These are phyloP conservation scores for Podospora pseudopauciseta DNA, from an alignment of 495 filamentous ascomycete genomes.

Conservation along the genomic window DNA sequence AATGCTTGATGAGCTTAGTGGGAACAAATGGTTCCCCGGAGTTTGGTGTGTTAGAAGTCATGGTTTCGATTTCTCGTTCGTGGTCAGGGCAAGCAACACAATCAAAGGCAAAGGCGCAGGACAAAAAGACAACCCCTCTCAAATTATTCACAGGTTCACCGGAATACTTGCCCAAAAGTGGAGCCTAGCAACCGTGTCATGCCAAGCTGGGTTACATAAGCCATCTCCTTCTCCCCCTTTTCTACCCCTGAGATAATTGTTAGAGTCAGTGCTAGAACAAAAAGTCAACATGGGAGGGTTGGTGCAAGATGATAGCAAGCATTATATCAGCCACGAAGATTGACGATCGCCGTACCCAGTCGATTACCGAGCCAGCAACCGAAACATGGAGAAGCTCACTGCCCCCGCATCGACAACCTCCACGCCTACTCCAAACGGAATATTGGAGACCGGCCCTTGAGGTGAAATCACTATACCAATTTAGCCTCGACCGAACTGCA, in stretches of 20 bases:
- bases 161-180: background rate
- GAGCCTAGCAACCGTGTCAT: background rate
- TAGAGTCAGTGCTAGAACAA: too few relatives aligned
- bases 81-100: background rate
- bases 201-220: background rate
- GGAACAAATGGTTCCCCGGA: background rate
- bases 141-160: background rate
- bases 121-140: background rate
- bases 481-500: background rate
- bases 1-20: slow-evolving; percentile 4
- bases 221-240: background rate
- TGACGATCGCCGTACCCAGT: too few relatives aligned
- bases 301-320: too few relatives aligned
- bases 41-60: background rate
- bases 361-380: background rate
- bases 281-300: too few relatives aligned
- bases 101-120: background rate
- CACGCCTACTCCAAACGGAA: background rate
- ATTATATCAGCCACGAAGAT: too few relatives aligned
- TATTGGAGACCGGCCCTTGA: background rate
- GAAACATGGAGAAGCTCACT: background rate
- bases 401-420: background rate
- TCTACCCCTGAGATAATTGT: background rate
- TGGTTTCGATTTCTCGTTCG: background rate
- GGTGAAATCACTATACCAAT: background rate